Evolutionary conservation across 768 basidiomycete genomes (phyloP).

Genomic region (Filobasidium floriforme): DNA sequence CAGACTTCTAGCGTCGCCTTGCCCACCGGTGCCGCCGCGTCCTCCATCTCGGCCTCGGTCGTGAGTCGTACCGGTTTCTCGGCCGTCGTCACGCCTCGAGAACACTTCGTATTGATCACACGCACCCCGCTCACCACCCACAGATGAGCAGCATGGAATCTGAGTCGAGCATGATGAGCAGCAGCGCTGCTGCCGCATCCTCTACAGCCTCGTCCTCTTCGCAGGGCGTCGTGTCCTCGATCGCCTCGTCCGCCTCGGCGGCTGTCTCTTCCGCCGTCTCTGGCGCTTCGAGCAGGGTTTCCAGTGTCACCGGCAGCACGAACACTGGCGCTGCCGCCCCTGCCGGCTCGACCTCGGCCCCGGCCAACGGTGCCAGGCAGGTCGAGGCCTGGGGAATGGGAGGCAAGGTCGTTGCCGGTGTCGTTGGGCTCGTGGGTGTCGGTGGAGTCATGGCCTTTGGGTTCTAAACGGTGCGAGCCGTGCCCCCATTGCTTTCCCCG

Average conservation of each 20-base stretch:
- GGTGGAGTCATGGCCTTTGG: constrained; percentile 17
- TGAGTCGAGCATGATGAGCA: neutral
- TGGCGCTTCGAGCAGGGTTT: neutral
- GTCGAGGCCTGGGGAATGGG: constrained; percentile 5
- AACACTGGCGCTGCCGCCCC: constrained; percentile 16
- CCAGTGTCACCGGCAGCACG: neutral
- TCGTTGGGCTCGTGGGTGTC: constrained; percentile 22
- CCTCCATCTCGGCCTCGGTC: constrained; percentile 21
- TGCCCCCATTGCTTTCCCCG: too few relatives aligned
- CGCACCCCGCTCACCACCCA: neutral
- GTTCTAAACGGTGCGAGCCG: too few relatives aligned
- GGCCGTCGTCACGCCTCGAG: constrained; percentile 15
- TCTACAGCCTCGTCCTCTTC: constrained; percentile 9
- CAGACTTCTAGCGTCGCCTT: constrained; percentile 10
- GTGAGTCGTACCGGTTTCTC: constrained; percentile 19
- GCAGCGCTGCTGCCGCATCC: neutral
- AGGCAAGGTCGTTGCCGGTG: constrained; percentile 19
- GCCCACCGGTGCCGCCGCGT: constrained; percentile 23
- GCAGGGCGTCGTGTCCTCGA: constrained; percentile 4
- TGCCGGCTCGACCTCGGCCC: constrained; percentile 12
- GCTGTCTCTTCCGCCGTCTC: constrained; percentile 15
- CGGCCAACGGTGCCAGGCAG: constrained; percentile 1
- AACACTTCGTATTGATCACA: neutral
- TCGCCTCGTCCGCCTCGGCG: constrained; percentile 16
- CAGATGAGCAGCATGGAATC: neutral